phyloP scores from a whole-genome alignment of 2,329 filamentous ascomycete genomes.

The Alternaria brassicicola region DNA sequence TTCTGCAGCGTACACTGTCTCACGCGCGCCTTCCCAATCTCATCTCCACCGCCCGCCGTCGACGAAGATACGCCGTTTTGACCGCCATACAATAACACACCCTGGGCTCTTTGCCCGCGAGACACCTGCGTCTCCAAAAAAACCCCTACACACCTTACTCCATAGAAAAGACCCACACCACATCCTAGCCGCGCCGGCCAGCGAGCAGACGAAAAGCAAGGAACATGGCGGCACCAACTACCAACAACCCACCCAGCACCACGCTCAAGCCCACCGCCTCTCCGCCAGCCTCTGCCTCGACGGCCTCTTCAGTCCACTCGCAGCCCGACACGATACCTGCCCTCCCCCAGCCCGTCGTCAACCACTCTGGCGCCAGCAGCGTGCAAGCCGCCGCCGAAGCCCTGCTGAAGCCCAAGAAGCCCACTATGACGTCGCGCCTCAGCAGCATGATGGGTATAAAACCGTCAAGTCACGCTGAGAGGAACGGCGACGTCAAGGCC shows the following conservation, averaged over 20 bases:
- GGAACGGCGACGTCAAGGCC: constrained; percentile 36
- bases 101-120: constrained; percentile 50
- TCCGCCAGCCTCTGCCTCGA: constrained; percentile 44
- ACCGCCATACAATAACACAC: constrained; percentile 41
- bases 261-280: constrained; percentile 38
- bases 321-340: constrained; percentile 41
- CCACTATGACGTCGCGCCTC: constrained; percentile 52
- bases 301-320: constrained; percentile 47
- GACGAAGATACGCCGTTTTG: constrained; percentile 46
- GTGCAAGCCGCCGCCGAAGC: constrained; percentile 42
- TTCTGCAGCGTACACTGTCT: constrained; percentile 31
- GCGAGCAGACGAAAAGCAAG: constrained; percentile 15
- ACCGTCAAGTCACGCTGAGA: constrained; percentile 31
- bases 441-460: constrained; percentile 50
- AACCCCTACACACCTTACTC: constrained; percentile 17
- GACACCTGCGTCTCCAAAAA: constrained; percentile 47
- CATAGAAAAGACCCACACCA: constrained; percentile 12
- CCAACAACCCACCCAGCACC: constrained; percentile 32
- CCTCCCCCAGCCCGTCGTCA: constrained; percentile 35
- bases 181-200: constrained; percentile 20
- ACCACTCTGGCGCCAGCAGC: constrained; percentile 36
- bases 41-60: constrained; percentile 37
- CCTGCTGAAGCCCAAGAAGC: constrained; percentile 46
- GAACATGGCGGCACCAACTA: constrained; percentile 44
- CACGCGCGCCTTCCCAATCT: constrained; percentile 42